These are phyloP conservation scores for Ceratobasidium sp. DNA, from an alignment of 1,284 basidiomycete genomes.

Conservation along the genomic window DNA sequence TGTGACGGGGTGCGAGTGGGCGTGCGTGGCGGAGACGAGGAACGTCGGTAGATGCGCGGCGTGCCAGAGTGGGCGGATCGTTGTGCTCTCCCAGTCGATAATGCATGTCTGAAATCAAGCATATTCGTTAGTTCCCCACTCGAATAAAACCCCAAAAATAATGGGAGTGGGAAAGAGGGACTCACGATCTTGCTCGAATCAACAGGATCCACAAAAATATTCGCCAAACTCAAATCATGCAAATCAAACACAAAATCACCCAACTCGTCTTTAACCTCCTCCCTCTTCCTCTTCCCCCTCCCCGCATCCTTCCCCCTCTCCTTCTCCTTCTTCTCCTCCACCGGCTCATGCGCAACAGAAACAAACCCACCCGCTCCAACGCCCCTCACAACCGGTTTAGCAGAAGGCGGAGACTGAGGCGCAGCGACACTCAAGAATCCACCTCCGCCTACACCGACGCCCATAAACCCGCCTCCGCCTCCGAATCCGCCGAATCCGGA, in stretches of 20 bases:
- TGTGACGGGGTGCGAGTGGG: slow-evolving; percentile 46
- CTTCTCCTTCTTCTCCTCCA: slow-evolving; percentile 7
- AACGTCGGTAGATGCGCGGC: slow-evolving; percentile 84
- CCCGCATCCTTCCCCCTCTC: neutral
- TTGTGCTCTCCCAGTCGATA: slow-evolving; percentile 89
- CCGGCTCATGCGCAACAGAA: slow-evolving; percentile 11
- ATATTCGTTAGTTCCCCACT: slow-evolving; percentile 14
- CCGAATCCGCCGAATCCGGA: slow-evolving; percentile 7
- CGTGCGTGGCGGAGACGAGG: slow-evolving; percentile 70
- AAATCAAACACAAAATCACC: slow-evolving; percentile 71
- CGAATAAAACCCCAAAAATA: slow-evolving; percentile 18
- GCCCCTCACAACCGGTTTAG: neutral
- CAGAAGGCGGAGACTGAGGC: neutral
- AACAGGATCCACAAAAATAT: slow-evolving; percentile 79
- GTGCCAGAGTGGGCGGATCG: slow-evolving; percentile 83
- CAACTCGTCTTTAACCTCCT: slow-evolving; percentile 63
- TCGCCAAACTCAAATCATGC: slow-evolving; percentile 83
- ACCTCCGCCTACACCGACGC: slow-evolving; percentile 26
- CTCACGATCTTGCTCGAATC: slow-evolving; percentile 78
- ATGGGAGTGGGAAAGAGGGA: slow-evolving; percentile 47
- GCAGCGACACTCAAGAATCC: slow-evolving; percentile 40
- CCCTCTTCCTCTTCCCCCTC: slow-evolving; percentile 24
- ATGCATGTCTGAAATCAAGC: slow-evolving; percentile 72
- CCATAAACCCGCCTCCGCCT: slow-evolving; percentile 12
- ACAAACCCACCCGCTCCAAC: slow-evolving; percentile 31